Conservation (phyloP, 1,139 yeast genomes). For the Diutina pseudorugosa region DNA sequence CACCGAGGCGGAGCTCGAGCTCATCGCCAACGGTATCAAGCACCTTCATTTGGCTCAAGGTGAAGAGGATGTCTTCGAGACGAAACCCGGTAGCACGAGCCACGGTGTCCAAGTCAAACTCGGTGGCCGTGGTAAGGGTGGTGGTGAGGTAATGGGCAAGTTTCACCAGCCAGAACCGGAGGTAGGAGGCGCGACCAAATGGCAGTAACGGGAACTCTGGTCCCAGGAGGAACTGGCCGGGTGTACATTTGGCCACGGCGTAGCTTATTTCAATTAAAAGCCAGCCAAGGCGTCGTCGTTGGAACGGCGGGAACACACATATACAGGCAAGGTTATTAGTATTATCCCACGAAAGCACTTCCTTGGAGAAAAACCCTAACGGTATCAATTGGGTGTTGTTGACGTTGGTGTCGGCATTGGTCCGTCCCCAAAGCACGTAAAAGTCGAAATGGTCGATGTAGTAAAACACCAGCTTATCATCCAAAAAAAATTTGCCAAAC, state of each 20-base stretch:
- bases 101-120: constrained; percentile 29
- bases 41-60: constrained; percentile 52
- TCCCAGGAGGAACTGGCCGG: constrained; percentile 52
- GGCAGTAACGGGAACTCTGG: constrained; percentile 88
- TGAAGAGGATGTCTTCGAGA: constrained; percentile 50
- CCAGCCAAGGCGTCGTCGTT: constrained; percentile 65
- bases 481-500: constrained; percentile 82
- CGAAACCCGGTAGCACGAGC: constrained; percentile 58
- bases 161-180: constrained; percentile 62
- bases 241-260: constrained; percentile 41
- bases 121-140: not conserved
- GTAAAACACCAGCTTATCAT: constrained; percentile 80
- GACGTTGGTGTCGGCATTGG: not conserved
- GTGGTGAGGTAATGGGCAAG: constrained; percentile 14
- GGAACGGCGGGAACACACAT: constrained; percentile 86
- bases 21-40: constrained; percentile 5
- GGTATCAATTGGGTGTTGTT: constrained; percentile 20
- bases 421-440: constrained; percentile 56
- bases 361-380: constrained; percentile 90
- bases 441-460: constrained; percentile 71
- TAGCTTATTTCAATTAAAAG: constrained; percentile 77
- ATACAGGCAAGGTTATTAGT: constrained; percentile 82
- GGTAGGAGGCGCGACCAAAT: constrained; percentile 63
- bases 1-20: constrained; percentile 8
- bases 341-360: constrained; percentile 68